Evolutionary conservation across 2,329 filamentous ascomycete genomes (phyloP), one percentile per base, ranked within the genome.

Genomic region (Cladosporium austrohemisphaericum): DNA sequence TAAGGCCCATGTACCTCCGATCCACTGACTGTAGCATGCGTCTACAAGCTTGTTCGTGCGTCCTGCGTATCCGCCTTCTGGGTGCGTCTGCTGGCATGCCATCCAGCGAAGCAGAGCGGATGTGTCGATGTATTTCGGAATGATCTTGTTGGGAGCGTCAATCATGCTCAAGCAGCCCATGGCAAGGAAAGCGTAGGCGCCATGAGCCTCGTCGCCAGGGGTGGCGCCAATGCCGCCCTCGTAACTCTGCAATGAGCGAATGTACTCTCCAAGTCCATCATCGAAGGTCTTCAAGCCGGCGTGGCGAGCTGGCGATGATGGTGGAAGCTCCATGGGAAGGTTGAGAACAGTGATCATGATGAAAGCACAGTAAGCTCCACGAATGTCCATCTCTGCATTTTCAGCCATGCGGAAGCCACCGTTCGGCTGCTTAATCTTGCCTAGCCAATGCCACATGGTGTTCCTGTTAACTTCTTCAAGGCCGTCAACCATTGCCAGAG

Each of bases 21-120:
- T 86, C 93, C 93, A 98, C 70, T 96, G 92, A 66, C 88, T 95
- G 73, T 98, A 98, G 72, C 93, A 98, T 37, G 92, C 93, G 68
- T 98, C 93, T 25, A 97, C 93, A 25, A 98, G 78, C 72, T 98
- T 98, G 76, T 97, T 97, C 22, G 92, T 95, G 59, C 93, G 85
- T 53, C 93, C 93, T 32, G 88, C 86, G 64, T 95, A 91, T 28
- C 93, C 93, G 56, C 91, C 91, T 68, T 97, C 93, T 3, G 92
- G 93, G 23, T 84, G 83, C 66, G 92, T 87, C 68, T 98, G 93
- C 52, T 90, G 84, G 36, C 88, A 83, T 6, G 89, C 92, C 31
- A 98, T 80, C 90, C 93, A 98, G 52, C 85, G 83, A 40, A 93
- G 77, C 47, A 98, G 77, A 44, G 82, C 75, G 53, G 84, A 79